A percentile compares a stretch with the other conserved stretches of the same genome.
Evolutionary conservation across 2,329 filamentous ascomycete species (phyloP).

Genomic region (Penicillium paneum): DNA sequence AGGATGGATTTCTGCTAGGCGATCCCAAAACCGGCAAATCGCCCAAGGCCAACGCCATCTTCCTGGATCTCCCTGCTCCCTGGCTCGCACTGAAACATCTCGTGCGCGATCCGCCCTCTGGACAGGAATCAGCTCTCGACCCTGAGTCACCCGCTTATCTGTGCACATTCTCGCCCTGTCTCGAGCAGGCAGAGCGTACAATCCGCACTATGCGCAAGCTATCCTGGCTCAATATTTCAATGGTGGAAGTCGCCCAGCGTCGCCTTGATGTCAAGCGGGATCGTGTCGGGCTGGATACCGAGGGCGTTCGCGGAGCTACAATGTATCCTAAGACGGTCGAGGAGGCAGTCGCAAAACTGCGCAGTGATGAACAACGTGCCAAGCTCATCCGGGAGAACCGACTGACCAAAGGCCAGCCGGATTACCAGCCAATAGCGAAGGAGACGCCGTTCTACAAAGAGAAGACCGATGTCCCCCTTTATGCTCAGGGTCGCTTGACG

Average conservation of each 20-base stretch:
- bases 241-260: conserved; percentile 82
- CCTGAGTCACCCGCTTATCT: conserved; percentile 70
- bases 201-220: conserved; percentile 74
- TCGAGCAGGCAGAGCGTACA: conserved; percentile 90
- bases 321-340: conserved; percentile 65
- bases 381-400: conserved; percentile 58
- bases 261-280: conserved; percentile 80
- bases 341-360: conserved; percentile 72
- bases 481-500: conserved; percentile 72
- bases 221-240: conserved; percentile 88
- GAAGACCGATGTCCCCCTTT: conserved; percentile 49
- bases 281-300: conserved; percentile 68
- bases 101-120: conserved; percentile 36
- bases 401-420: conserved; percentile 19
- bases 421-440: conserved; percentile 22
- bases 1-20: conserved; percentile 46
- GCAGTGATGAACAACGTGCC: conserved; percentile 68
- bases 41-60: conserved; percentile 47
- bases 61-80: conserved; percentile 51
- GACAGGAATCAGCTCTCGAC: conserved; percentile 58
- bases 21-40: conserved; percentile 35
- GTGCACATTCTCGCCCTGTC: conserved; percentile 94
- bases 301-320: conserved; percentile 65
- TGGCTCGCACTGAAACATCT: conserved; percentile 51
- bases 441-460: conserved; percentile 24